These are phyloP conservation scores for Somion occarium DNA, from an alignment of 1,284 basidiomycete genomes.

Conservation along the genomic window DNA sequence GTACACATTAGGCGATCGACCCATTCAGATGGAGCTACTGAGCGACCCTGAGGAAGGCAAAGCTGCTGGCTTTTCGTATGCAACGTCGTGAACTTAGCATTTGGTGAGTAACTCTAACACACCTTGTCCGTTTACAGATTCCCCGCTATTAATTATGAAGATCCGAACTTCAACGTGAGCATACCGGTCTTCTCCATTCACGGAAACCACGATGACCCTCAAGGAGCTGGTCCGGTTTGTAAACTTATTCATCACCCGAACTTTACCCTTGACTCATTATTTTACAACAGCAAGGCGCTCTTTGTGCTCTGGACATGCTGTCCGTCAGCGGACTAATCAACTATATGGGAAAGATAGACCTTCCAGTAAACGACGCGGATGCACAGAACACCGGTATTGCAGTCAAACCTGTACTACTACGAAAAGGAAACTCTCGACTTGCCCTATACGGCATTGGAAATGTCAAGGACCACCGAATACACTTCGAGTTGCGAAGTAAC, in stretches of 20 bases:
- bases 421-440: slow-evolving; percentile 84
- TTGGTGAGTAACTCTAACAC: too few relatives aligned
- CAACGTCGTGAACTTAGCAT: too few relatives aligned
- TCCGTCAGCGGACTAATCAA: slow-evolving; percentile 94
- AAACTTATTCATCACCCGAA: not conserved
- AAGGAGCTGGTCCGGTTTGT: slow-evolving; percentile 86
- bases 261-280: not conserved
- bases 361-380: slow-evolving; percentile 62
- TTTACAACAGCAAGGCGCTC: slow-evolving; percentile 77
- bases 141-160: slow-evolving; percentile 96
- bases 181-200: slow-evolving; percentile 99
- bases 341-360: slow-evolving; percentile 92
- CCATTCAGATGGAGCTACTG: slow-evolving; percentile 84
- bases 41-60: slow-evolving; percentile 92
- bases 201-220: slow-evolving; percentile 99
- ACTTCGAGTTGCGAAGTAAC: slow-evolving; percentile 91
- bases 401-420: slow-evolving; percentile 85
- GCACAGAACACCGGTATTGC: slow-evolving; percentile 72
- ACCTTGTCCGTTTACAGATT: too few relatives aligned
- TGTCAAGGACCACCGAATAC: slow-evolving; percentile 94
- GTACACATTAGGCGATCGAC: slow-evolving; percentile 85
- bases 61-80: slow-evolving; percentile 79
- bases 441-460: slow-evolving; percentile 96
- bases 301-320: slow-evolving; percentile 93
- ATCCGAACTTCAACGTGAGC: slow-evolving; percentile 90